Evolutionary conservation across 78 protist species (phyloP).

Genomic region (Acrasis kona): DNA sequence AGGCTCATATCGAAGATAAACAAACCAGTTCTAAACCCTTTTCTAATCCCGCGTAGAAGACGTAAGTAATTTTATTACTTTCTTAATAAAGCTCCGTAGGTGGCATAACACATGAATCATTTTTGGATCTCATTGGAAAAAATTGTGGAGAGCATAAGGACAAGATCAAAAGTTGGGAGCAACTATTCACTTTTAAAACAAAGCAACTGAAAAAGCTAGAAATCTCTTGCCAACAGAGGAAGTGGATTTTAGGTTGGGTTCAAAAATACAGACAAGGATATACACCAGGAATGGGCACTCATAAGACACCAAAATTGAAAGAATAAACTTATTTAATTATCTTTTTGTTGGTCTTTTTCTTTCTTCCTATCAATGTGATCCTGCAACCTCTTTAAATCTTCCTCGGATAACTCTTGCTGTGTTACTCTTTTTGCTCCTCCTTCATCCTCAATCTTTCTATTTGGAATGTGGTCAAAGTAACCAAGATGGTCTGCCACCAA

Average conservation of each 20-base stretch:
- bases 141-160: background rate
- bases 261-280: background rate
- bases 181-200: background rate
- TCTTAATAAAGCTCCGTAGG: too few relatives aligned
- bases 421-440: background rate
- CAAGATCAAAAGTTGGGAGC: background rate
- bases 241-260: background rate
- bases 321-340: too few relatives aligned
- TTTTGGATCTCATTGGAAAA: background rate
- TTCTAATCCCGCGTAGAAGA: too few relatives aligned
- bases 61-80: too few relatives aligned
- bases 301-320: too few relatives aligned
- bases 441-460: slow-evolving; percentile 16
- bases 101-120: too few relatives aligned
- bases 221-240: background rate
- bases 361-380: too few relatives aligned
- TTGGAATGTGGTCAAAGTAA: slow-evolving; percentile 21
- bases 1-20: too few relatives aligned
- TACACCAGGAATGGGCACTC: background rate
- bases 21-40: too few relatives aligned
- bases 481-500: slow-evolving; percentile 39
- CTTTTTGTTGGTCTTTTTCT: too few relatives aligned
- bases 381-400: too few relatives aligned
- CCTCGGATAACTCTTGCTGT: background rate
- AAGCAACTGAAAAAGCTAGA: background rate